A percentile compares a stretch with the other conserved stretches of the same genome.
phyloP scores from a whole-genome alignment of 106 monocot genomes.

The Apostasia shenzhenica region DNA sequence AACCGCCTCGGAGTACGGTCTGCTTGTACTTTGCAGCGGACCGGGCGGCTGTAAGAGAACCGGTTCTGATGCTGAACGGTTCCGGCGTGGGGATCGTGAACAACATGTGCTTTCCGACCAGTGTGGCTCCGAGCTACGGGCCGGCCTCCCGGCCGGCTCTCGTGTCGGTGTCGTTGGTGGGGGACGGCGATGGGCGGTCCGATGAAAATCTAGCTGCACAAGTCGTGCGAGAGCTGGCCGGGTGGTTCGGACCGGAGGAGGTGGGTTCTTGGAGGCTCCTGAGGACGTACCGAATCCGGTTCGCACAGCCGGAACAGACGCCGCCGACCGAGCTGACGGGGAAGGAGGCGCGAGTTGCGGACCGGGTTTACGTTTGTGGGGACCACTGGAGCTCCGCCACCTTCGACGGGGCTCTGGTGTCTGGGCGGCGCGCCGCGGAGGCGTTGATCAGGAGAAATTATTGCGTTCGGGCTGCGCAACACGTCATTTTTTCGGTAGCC shows the following conservation, averaged over 20 bases:
- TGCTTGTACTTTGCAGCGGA: constrained; percentile 83
- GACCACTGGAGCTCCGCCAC: constrained; percentile 78
- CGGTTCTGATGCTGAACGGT: constrained; percentile 87
- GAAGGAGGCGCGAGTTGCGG: constrained; percentile 45
- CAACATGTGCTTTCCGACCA: constrained; percentile 93
- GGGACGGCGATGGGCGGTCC: constrained; percentile 26
- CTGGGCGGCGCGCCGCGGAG: constrained; percentile 73
- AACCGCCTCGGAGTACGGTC: constrained; percentile 42
- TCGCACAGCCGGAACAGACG: constrained; percentile 87
- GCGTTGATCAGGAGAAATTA: constrained; percentile 48
- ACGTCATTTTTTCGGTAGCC: too few species aligned
- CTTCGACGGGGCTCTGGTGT: constrained; percentile 85
- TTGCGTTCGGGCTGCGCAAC: too few species aligned
- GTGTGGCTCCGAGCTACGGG: constrained; percentile 77
- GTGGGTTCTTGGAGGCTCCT: constrained; percentile 61
- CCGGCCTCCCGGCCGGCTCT: constrained; percentile 51
- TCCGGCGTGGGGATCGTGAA: constrained; percentile 80
- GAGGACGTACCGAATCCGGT: constrained; percentile 77
- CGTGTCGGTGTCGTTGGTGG: constrained; percentile 65
- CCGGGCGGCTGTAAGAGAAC: constrained; percentile 42
- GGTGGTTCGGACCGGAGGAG: constrained; percentile 70
- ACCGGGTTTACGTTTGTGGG: constrained; percentile 77
- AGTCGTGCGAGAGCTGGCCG: constrained; percentile 54
- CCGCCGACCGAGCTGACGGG: constrained; percentile 62
- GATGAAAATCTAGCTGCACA: constrained; percentile 55